Evolutionary conservation across 306 rosid genomes (phyloP).

Genomic region (Sicyos edulis): DNA sequence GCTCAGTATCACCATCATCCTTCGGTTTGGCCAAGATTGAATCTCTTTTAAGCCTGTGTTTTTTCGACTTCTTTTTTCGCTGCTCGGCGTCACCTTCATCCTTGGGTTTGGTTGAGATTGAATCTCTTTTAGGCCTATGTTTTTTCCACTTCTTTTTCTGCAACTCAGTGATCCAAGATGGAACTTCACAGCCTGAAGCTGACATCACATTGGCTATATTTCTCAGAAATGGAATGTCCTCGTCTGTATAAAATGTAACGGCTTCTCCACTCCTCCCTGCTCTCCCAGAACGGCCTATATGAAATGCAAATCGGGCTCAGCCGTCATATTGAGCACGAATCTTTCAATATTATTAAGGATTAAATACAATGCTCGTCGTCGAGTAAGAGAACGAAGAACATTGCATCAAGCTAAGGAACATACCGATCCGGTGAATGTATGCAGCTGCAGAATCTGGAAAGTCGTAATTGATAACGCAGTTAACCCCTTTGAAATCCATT

Average conservation of each 20-base stretch:
- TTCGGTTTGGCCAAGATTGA: constrained; percentile 54
- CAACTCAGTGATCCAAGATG: constrained; percentile 57
- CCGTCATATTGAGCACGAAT: background rate
- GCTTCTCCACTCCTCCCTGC: constrained; percentile 96
- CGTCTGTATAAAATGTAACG: constrained; percentile 77
- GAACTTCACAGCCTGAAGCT: constrained; percentile 85
- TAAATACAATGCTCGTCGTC: background rate
- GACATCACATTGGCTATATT: constrained; percentile 79
- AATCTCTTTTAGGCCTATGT: constrained; percentile 74
- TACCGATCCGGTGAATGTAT: constrained; percentile 91
- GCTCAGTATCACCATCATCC: constrained; percentile 26
- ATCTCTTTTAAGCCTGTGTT: constrained; percentile 67
- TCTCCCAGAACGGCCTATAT: constrained; percentile 88
- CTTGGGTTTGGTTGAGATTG: constrained; percentile 58
- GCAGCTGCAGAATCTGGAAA: constrained; percentile 89
- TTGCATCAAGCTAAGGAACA: constrained; percentile 21
- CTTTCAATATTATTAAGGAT: background rate
- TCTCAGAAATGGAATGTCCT: constrained; percentile 66
- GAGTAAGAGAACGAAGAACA: background rate
- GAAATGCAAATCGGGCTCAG: constrained; percentile 23
- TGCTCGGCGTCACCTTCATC: constrained; percentile 28
- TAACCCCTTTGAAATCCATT: constrained; percentile 92
- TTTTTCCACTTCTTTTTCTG: constrained; percentile 85
- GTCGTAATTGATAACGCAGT: constrained; percentile 85
- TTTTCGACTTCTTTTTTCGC: constrained; percentile 77